Base-by-base conservation (phyloP, 495 filamentous ascomycete species). In the Hypoxylon lienhwacheense region DNA sequence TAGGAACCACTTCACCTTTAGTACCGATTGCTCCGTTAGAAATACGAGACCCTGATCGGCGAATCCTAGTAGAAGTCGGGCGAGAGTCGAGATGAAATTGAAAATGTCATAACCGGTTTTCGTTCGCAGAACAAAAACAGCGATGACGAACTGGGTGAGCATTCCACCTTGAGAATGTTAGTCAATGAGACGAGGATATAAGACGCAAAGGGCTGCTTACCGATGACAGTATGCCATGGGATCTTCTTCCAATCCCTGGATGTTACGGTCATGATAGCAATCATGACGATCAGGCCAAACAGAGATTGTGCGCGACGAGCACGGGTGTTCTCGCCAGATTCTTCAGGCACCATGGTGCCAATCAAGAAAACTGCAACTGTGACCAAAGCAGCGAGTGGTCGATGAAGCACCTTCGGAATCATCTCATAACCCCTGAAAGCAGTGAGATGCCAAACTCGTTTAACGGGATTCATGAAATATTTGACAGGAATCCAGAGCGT, bases 171-270 rank as follows among this genome's bases (percentile, higher is more conserved):
- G 8, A 86, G 22, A 20, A 14, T 33, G 35, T 56, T 8, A 55
- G 53, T 42, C n/a, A 31, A 24, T 41, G 6, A 45, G 11, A 40
- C 11, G 21, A 28, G 16, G 20, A 47, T 4, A 10, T 14, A 22
- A 45, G 7, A 12, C 26, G 14, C 20, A 4, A n/a, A 17, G 24
- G 15, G 17, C 14, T 15, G 12, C 64, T 55, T 53, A 67, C 73
- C 73, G 52, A 95, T 89, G 46, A 96, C 90, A 0, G 91, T 90
- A 60, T 93, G 87, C 86, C 86, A 89, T n/a, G 81, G 77, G 43
- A 90, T 81, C n/a, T 73, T 76, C 56, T 76, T 84, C 45, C 86
- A 81, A 66, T 90, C 79, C 42, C 77, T 80, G 20, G 88, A 93
- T 1, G 89, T 91, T 22, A 63, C 59, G 66, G 81, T 91, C 46